Evolutionary conservation across 768 basidiomycete genomes (phyloP).

Genomic region (Hericium alpestre): DNA sequence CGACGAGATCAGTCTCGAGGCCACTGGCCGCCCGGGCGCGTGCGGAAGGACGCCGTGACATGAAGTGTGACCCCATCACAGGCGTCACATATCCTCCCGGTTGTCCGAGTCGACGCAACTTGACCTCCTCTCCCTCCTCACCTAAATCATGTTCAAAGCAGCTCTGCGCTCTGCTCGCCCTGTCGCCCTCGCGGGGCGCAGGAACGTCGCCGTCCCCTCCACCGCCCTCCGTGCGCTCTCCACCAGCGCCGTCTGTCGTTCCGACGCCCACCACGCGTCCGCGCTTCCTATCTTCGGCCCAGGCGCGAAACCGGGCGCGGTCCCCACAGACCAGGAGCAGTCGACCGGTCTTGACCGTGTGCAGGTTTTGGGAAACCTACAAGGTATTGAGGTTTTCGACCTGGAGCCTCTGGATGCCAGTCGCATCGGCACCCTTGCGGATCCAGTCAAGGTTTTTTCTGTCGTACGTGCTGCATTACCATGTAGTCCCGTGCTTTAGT

Average conservation of each 20-base stretch:
- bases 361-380: conserved; percentile 79
- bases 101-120: neutral
- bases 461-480: conserved; percentile 44
- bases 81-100: neutral
- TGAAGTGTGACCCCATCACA: neutral
- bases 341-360: conserved; percentile 95
- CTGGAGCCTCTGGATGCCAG: conserved; percentile 73
- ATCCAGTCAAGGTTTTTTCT: conserved; percentile 83
- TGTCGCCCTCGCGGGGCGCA: conserved; percentile 6
- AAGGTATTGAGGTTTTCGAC: conserved; percentile 87
- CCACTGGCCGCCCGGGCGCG: neutral
- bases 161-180: conserved; percentile 20
- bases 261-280: conserved; percentile 35
- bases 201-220: conserved; percentile 5
- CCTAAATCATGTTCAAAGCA: conserved; percentile 21
- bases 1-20: neutral
- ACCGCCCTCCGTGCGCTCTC: conserved; percentile 46
- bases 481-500: neutral
- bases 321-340: conserved; percentile 81
- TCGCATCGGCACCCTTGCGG: conserved; percentile 75
- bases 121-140: neutral
- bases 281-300: conserved; percentile 60
- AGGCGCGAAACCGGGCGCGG: conserved; percentile 62
- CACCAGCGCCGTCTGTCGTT: conserved; percentile 41
- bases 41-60: neutral